Evolutionary conservation across 2,329 filamentous ascomycete species (phyloP), one percentile per base, ranked within the genome.

Genomic region (Ophiostoma australiae): DNA sequence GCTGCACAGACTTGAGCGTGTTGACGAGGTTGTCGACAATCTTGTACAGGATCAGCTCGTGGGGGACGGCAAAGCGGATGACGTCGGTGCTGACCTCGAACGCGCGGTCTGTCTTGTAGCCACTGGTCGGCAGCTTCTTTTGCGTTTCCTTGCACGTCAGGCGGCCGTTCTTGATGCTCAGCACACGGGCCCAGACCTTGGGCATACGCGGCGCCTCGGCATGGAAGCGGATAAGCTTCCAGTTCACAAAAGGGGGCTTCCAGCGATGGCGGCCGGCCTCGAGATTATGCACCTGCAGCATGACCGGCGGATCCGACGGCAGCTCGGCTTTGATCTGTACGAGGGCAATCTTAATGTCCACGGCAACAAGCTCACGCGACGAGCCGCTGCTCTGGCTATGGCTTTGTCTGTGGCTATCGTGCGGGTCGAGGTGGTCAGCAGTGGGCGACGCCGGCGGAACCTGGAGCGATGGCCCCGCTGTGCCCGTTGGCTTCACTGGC

Each of bases 1-100:
- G 95, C 77, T 94, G 86, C 20, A 91, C 88, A 1, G 94, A 91
- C 80, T 99, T 99, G 74, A 91, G 82, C 0, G 92, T 89, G 76
- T 97, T 99, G 75, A 92, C 88, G 69, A 96, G 83, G 76, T 98
- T 99, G 81, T 99, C 95, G n/a, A 94, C 91, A 73, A 99, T 90
- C 73, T 90, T 90, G 80, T 95, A 91, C 76, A 98, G 86, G 33
- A 96, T 88, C 75, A 99, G 87, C 76, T 97, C 93, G 80, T 98
- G 93, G 1, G 96, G 95, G 13, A 99, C 89, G 6, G 90, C 93
- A 65, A 98, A 79, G 15, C 95, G 89, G 73, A 97, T 91, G 11
- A 94, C 93, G 75, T 98, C 95, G 0, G 91, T 87, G 58, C 88
- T 89, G 10, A 97, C 80, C 78, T 99, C 95, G 70, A 97, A 87